Base-by-base conservation (phyloP, 2,329 filamentous ascomycete genomes). In the Microcyclosporella mali region DNA sequence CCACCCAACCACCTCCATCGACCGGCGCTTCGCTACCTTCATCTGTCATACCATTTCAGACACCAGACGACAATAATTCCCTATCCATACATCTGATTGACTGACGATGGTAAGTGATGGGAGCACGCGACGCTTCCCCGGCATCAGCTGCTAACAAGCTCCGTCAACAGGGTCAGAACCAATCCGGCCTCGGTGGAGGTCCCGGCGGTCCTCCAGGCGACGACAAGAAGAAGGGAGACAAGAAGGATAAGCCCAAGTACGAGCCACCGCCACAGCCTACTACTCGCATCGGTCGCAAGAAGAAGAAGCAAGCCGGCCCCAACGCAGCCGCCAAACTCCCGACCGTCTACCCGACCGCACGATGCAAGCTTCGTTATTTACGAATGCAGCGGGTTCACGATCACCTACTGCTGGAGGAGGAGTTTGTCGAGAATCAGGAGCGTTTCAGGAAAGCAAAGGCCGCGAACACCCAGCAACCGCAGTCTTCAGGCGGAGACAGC, bases 211-310 rank as follows among this genome's bases (percentile, higher is more conserved):
- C 73, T 48, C 81, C 59, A 38, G 60, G 58, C 32, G 84, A 84
- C 53, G 84, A 84, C 72, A 89, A 94, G 62, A 95, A 97, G 78
- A 97, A 97, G 80, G 90, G 70, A 40, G 56, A 58, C 46, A 74
- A 74, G 90, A 97, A 98, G 79, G 90, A 98, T 52, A 98, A 98
- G 83, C 92, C 92, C 65, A 97, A 95, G 85, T 98, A 98, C 76
- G 92, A 98, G 70, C 92, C 92, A 53, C 92, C 92, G 57, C 92
- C 92, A 68, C 84, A 90, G 62, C 92, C 92, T 51, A 98, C 92
- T 50, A 97, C 92, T 55, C 87, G 92, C 66, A 84, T 98, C 66
- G 92, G 92, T 49, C 87, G 90, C 63, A 95, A 94, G 84, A 98
- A 98, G 85, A 90, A 89, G 78, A 95, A 87, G 82, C 79, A 81